Conservation (phyloP, 2,329 filamentous ascomycete species). For the Paecilomyces sp. region DNA sequence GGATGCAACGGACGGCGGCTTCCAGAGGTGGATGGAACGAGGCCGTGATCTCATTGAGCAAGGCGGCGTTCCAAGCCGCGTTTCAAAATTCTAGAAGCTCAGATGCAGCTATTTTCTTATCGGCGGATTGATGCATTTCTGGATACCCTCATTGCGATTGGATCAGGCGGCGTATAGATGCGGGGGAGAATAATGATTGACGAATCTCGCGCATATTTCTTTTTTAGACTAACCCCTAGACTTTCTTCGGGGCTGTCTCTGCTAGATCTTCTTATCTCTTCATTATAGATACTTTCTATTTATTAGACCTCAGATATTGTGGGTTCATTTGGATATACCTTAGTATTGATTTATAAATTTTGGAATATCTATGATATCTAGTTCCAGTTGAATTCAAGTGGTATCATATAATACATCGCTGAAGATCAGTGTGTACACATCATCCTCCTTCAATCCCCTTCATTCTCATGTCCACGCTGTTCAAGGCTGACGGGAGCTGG, state of each 20-base stretch:
- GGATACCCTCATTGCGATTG: not conserved
- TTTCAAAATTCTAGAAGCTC: constrained; percentile 4
- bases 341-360: not conserved
- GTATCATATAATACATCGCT: not conserved
- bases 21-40: constrained; percentile 32
- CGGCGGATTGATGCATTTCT: not conserved
- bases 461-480: not conserved
- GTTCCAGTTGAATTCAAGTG: not conserved
- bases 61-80: constrained; percentile 28
- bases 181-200: not conserved
- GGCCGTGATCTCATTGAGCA: constrained; percentile 33
- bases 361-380: not conserved
- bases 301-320: not conserved
- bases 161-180: not conserved
- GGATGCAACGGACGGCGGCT: constrained; percentile 31
- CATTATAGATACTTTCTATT: not conserved
- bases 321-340: not conserved
- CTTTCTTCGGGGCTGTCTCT: not conserved
- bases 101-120: constrained; percentile 2
- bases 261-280: not conserved
- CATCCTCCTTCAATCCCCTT: not conserved
- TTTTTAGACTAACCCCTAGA: not conserved
- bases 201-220: not conserved
- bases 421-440: not conserved
- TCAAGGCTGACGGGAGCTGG: not conserved